A percentile compares a stretch with the other conserved stretches of the same genome.
Conservation (phyloP, 129 eudicot species). For the Chrysanthemum seticuspe region DNA sequence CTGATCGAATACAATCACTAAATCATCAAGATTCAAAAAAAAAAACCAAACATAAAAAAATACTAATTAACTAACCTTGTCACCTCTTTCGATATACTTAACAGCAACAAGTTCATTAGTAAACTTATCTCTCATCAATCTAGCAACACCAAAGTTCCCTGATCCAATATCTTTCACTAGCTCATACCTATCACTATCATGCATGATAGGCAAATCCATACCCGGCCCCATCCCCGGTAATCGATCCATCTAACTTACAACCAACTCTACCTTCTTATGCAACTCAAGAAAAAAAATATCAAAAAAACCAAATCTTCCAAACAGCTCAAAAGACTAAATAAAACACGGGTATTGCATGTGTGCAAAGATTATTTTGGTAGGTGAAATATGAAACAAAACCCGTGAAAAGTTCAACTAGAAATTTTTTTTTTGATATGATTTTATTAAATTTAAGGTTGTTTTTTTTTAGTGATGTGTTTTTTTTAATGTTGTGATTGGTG, state of each 20-base stretch:
- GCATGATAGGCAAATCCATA: constrained; percentile 89
- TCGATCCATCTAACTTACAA: constrained; percentile 37
- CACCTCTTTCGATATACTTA: constrained; percentile 95
- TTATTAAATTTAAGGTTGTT: no score
- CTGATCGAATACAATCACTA: no score
- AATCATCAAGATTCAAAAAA: background rate
- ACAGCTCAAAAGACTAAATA: no score
- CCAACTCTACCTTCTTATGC: no score
- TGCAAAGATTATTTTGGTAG: no score
- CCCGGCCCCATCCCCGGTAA: constrained; percentile 53
- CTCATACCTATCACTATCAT: constrained; percentile 80
- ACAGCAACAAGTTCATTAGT: constrained; percentile 88
- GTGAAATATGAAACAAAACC: constrained; percentile 7
- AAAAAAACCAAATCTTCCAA: background rate
- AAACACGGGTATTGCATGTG: no score
- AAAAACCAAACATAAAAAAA: background rate
- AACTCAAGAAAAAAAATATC: background rate
- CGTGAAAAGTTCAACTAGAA: constrained; percentile 27
- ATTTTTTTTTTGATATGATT: no score
- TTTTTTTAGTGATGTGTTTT: no score
- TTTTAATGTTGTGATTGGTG: no score
- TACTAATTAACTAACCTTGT: constrained; percentile 50
- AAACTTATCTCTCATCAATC: constrained; percentile 81
- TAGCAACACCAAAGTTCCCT: constrained; percentile 78
- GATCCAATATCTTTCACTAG: constrained; percentile 67